phyloP scores from a whole-genome alignment of 768 basidiomycete genomes.

The Russula foetens region DNA sequence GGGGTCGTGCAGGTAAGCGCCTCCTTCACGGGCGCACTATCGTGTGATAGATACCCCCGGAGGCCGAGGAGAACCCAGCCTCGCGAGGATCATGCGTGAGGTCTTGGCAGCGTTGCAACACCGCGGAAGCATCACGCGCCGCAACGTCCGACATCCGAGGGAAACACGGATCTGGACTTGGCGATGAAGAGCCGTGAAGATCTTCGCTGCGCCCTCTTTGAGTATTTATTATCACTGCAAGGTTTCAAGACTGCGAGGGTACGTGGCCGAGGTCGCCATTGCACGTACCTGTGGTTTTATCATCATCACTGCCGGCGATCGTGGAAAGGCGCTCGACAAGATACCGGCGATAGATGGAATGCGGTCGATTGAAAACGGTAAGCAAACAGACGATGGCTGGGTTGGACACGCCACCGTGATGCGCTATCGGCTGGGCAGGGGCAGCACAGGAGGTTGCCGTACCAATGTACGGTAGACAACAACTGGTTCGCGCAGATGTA shows the following conservation, averaged over 20 bases:
- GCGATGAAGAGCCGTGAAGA: conserved; percentile 32
- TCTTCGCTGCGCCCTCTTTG: conserved; percentile 40
- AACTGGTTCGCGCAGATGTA: conserved; percentile 41
- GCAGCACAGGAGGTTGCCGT: not conserved
- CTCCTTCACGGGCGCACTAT: conserved; percentile 42
- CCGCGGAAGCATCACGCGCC: conserved; percentile 51
- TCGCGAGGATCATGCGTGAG: conserved; percentile 4
- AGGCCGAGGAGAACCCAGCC: not conserved
- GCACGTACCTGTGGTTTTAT: not conserved
- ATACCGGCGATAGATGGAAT: conserved; percentile 59
- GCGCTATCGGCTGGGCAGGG: no score
- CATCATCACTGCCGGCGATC: conserved; percentile 17
- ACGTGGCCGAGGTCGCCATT: conserved; percentile 28
- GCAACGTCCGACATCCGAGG: conserved; percentile 41
- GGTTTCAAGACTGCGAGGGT: conserved; percentile 50
- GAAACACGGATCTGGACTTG: conserved; percentile 39
- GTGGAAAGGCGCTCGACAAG: conserved; percentile 30
- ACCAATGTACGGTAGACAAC: conserved; percentile 22
- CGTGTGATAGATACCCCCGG: conserved; percentile 21
- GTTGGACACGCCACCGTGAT: no score
- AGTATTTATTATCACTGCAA: conserved; percentile 49
- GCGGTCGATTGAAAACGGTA: conserved; percentile 41
- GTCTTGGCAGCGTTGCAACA: conserved; percentile 33
- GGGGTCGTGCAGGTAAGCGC: conserved; percentile 51
- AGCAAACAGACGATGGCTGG: conserved; percentile 46